Evolutionary conservation across 2,329 filamentous ascomycete genomes (phyloP).

Genomic region (Alternaria brassicicola): DNA sequence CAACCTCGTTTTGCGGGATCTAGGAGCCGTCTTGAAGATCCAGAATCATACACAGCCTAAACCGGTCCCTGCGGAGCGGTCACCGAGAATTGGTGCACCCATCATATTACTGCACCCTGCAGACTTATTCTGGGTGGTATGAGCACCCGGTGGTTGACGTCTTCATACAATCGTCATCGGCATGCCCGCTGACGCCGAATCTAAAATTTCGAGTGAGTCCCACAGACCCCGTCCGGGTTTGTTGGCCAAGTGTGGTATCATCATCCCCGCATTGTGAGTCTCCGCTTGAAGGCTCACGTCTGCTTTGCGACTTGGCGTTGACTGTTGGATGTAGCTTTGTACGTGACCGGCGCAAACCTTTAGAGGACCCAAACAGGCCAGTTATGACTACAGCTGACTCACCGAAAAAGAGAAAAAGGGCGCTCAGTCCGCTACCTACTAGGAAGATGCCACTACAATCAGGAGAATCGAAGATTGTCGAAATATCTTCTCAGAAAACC

Average conservation of each 20-base stretch:
- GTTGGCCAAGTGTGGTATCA: conserved; percentile 38
- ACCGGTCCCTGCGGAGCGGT: conserved; percentile 9
- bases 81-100: background rate
- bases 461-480: conserved; percentile 7
- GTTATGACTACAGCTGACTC: conserved; percentile 41
- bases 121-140: conserved; percentile 23
- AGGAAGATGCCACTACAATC: conserved; percentile 22
- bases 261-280: conserved; percentile 38
- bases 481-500: conserved; percentile 1
- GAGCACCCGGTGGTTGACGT: conserved; percentile 30
- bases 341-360: conserved; percentile 37
- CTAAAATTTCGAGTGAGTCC: conserved; percentile 35
- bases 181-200: conserved; percentile 40
- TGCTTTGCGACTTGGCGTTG: background rate
- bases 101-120: background rate
- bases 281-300: background rate
- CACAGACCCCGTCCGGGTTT: conserved; percentile 29
- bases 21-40: background rate
- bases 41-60: conserved; percentile 21
- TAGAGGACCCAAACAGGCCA: conserved; percentile 29
- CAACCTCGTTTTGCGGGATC: background rate
- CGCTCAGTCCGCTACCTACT: conserved; percentile 24
- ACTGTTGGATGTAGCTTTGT: conserved; percentile 32
- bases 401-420: conserved; percentile 44
- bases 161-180: conserved; percentile 25